A percentile compares a stretch with the other conserved stretches of the same genome.
Conservation (phyloP, 257 asterid species). For the Fraxinus americana region DNA sequence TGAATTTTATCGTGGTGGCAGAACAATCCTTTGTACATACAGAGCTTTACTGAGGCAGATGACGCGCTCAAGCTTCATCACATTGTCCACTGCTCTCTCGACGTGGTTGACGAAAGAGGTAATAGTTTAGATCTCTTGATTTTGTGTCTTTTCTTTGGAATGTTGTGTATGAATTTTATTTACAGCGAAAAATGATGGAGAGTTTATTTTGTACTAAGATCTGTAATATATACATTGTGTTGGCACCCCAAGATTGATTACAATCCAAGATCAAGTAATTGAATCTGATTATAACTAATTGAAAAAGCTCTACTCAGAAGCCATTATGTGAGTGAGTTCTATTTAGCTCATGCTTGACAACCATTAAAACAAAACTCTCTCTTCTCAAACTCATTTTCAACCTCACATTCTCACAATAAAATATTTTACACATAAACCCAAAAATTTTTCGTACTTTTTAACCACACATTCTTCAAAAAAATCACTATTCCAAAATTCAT, state of each 20-base stretch:
- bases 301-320: not conserved
- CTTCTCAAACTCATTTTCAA: no score
- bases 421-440: no score
- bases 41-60: conserved; percentile 91
- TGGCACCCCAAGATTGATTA: no score
- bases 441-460: no score
- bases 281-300: not conserved
- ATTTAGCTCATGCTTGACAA: not conserved
- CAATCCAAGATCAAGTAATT: not conserved
- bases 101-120: conserved; percentile 97
- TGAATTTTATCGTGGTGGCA: conserved; percentile 34
- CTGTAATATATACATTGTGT: not conserved
- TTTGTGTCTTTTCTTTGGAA: not conserved
- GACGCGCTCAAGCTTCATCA: conserved; percentile 98
- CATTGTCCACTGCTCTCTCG: conserved; percentile 96
- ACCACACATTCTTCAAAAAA: no score
- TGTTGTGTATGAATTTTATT: conserved; percentile 16
- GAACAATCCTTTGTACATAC: conserved; percentile 95
- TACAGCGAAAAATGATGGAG: not conserved
- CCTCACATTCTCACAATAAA: no score
- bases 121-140: conserved; percentile 6
- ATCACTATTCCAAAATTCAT: no score
- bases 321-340: not conserved
- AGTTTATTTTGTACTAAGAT: not conserved
- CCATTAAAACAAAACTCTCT: no score